phyloP scores from a whole-genome alignment of 352 stramenopile species.

The Vaucheria bursata region DNA sequence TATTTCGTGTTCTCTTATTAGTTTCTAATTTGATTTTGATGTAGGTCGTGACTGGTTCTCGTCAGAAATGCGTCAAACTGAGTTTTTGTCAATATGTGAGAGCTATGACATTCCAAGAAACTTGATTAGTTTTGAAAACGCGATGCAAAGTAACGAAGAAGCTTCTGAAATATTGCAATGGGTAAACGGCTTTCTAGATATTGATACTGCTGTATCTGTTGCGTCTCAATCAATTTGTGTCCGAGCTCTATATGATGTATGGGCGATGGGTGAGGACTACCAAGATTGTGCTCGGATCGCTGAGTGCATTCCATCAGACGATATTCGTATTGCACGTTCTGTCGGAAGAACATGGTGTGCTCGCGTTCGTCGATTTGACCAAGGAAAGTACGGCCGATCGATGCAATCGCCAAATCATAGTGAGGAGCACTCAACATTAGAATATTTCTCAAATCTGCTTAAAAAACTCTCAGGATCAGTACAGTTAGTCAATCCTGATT shows the following conservation, averaged over 20 bases:
- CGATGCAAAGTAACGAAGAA: not conserved
- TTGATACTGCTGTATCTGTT: not conserved
- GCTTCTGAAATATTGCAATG: not conserved
- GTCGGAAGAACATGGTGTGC: not conserved
- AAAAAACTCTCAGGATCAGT: not conserved
- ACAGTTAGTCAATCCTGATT: not conserved
- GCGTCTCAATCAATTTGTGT: not conserved
- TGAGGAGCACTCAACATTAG: not conserved
- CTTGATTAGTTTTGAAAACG: not conserved
- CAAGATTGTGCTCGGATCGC: not conserved
- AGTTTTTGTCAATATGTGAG: not conserved
- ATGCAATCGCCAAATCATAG: not conserved
- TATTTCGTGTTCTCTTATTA: not conserved
- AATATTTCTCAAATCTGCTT: not conserved
- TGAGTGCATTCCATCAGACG: not conserved
- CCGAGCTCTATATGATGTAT: not conserved
- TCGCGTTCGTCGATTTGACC: not conserved
- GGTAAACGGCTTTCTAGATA: not conserved
- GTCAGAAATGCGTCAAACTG: not conserved
- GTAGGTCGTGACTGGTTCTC: conserved; percentile 6
- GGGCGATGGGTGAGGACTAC: not conserved
- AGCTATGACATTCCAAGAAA: not conserved
- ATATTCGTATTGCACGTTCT: not conserved
- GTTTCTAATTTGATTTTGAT: not conserved
- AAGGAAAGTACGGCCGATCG: conserved; percentile 2